Conservation (phyloP, 805 yeast genomes). For the Saturnispora mendoncae region DNA sequence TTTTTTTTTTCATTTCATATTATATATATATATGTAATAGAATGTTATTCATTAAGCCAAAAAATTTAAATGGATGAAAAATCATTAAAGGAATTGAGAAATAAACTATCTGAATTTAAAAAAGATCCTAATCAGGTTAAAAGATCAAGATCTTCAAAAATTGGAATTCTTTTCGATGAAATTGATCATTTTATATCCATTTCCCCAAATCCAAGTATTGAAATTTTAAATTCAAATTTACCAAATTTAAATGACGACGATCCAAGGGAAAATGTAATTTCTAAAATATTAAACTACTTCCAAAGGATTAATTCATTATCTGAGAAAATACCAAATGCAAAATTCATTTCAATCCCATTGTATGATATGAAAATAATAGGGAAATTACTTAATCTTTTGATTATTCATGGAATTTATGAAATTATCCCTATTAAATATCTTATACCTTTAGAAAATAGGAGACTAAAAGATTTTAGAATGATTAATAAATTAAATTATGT, state of each 20-base stretch:
- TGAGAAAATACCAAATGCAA: conserved; percentile 19
- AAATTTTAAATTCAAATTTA: not conserved
- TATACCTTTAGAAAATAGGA: conserved; percentile 53
- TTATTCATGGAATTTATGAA: conserved; percentile 65
- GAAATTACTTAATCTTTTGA: conserved; percentile 50
- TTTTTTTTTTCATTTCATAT: no score
- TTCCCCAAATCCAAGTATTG: conserved; percentile 4
- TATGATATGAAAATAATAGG: conserved; percentile 78
- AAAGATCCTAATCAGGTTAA: conserved; percentile 18
- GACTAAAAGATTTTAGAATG: conserved; percentile 39
- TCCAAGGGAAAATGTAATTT: conserved; percentile 25
- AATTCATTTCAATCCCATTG: conserved; percentile 57
- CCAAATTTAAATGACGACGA: not conserved
- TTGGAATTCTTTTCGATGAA: conserved; percentile 27
- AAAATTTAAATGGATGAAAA: not conserved
- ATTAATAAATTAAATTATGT: conserved; percentile 20
- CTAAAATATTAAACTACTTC: conserved; percentile 31
- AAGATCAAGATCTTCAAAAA: conserved; percentile 24
- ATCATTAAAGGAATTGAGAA: conserved; percentile 17
- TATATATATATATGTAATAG: not conserved
- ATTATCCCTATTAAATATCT: conserved; percentile 49
- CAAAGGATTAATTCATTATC: conserved; percentile 33
- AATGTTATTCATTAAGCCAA: not conserved
- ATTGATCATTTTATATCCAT: conserved; percentile 17
- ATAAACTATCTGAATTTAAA: conserved; percentile 19